Base-by-base conservation (phyloP, 257 asterid genomes). In the Primulina eburnea region DNA sequence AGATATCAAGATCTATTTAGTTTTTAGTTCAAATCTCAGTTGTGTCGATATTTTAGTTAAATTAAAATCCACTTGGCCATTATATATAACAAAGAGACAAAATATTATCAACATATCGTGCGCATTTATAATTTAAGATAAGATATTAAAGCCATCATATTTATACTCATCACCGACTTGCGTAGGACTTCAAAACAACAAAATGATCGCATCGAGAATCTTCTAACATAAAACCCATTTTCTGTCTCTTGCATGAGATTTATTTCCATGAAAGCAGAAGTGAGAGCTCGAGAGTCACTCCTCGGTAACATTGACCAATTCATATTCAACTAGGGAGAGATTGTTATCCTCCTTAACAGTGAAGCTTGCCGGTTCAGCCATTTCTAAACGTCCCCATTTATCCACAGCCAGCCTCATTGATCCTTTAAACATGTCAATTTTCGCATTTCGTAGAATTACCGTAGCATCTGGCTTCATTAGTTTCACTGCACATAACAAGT, bases 351-450 rank as follows among this genome's bases (percentile, higher is more conserved):
- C 95, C 73, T 84, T 90, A 71, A 90, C 97, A 8, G 83, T 76
- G 78, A 80, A 83, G 17, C 65, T 71, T 29, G 85, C 88, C 0
- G 88, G 77, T 28, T 83, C 88, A n/a, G 85, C 70, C 71, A 67
- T 81, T 78, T 83, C 88, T 18, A 80, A 85, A 65, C 83, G 88
- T 8, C 88, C 88, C 88, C 88, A 83, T 76, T 83, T 83, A 78
- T 90, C 97, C 53, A 90, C 95, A 21, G 95, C 95, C 66, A 90
- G 89, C 81, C 97, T 88, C 97, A 90, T 90, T 10, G 88, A 80
- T 64, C 97, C 95, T 80, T 84, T 84, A 70, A 84, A 84, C 89
- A 84, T 84, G 78, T 84, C 89, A 20, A 84, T 84, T 68, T 84
- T 84, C n/a, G 89, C 86, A 68, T 84, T 84, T 29, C 89, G 80